phyloP scores from a whole-genome alignment of 306 rosid species.

The Prunus campanulata region DNA sequence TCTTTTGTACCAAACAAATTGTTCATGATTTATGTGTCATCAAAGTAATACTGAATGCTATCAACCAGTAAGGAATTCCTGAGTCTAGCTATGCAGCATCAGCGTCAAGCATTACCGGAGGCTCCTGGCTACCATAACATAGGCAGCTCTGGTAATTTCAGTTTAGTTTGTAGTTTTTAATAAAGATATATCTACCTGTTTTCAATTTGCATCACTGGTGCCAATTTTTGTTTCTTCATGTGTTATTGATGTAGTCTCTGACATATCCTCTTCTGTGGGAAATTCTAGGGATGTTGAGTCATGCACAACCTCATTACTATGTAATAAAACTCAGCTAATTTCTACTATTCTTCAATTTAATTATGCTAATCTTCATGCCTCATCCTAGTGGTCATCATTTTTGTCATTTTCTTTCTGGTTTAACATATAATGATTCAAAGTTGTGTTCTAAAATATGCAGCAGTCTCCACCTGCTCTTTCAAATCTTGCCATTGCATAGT shows the following conservation, averaged over 20 bases:
- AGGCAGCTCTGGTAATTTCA: background rate
- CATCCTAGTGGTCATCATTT: slow-evolving; percentile 33
- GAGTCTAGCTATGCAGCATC: background rate
- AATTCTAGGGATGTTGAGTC: background rate
- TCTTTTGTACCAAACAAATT: background rate
- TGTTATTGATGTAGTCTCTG: background rate
- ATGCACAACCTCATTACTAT: background rate
- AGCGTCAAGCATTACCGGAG: background rate
- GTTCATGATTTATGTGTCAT: background rate
- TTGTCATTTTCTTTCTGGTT: slow-evolving; percentile 48
- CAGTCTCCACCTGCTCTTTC: slow-evolving; percentile 45
- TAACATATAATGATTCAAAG: background rate
- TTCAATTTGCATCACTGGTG: background rate
- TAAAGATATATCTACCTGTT: background rate
- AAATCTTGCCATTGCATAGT: slow-evolving; percentile 28
- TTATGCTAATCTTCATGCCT: background rate
- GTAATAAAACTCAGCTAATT: slow-evolving; percentile 17
- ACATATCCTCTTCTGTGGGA: background rate
- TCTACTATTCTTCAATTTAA: slow-evolving; percentile 11
- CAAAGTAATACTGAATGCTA: background rate
- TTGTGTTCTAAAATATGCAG: slow-evolving; percentile 9
- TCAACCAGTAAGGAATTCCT: background rate
- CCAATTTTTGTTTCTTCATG: background rate
- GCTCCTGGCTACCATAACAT: too few species aligned
- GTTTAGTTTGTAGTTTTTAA: background rate